Conservation (phyloP, 2,329 filamentous ascomycete species). For the Phaeosphaeriaceae sp. region DNA sequence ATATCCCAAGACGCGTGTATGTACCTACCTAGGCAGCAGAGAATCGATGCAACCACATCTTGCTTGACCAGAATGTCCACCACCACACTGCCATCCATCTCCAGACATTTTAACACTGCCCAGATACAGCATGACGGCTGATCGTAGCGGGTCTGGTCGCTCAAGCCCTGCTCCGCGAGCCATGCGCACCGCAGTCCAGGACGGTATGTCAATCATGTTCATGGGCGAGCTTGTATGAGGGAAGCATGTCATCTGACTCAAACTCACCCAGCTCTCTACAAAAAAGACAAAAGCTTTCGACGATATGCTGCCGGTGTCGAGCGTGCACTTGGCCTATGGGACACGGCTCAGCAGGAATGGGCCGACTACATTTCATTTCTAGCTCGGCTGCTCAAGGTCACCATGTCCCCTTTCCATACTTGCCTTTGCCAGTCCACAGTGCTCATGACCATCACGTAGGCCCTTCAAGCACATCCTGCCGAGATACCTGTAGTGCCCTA, state of each 20-base stretch:
- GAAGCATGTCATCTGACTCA: too few species aligned
- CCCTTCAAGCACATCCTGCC: constrained; percentile 83
- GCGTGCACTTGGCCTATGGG: constrained; percentile 85
- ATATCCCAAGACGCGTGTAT: constrained; percentile 5
- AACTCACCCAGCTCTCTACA: constrained; percentile 66
- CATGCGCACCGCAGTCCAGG: constrained; percentile 77
- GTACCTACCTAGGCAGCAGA: too few species aligned
- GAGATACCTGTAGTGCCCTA: constrained; percentile 77
- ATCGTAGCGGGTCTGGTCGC: constrained; percentile 74
- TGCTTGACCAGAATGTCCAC: too few species aligned
- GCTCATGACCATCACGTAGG: constrained; percentile 58
- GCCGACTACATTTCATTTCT: constrained; percentile 99
- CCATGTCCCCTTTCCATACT: constrained; percentile 16
- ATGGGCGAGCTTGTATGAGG: too few species aligned
- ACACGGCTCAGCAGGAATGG: constrained; percentile 96
- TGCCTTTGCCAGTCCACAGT: constrained; percentile 6
- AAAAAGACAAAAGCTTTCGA: constrained; percentile 73
- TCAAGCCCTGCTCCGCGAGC: constrained; percentile 76
- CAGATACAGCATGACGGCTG: constrained; percentile 47
- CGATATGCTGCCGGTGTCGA: constrained; percentile 91
- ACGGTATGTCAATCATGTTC: constrained; percentile 74
- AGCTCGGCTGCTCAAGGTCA: constrained; percentile 85
- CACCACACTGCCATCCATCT: constrained; percentile 14
- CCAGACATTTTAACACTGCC: constrained; percentile 22
- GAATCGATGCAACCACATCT: too few species aligned